Conservation (phyloP, 2,329 filamentous ascomycete genomes). For the Colletotrichum tanaceti region DNA sequence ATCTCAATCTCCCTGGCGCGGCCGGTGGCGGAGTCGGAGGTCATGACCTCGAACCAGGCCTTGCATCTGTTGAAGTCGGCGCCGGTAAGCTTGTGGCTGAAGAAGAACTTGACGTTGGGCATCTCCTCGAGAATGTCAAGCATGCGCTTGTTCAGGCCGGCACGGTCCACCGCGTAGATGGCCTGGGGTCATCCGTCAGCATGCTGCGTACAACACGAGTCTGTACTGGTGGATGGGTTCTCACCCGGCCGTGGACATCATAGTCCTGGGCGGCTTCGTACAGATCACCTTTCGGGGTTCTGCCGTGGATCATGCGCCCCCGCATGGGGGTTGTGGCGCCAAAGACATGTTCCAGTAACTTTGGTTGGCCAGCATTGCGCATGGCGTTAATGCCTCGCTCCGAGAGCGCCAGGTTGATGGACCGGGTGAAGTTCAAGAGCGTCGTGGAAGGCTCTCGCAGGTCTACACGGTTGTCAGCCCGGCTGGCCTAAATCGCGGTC, state of each 20-base stretch:
- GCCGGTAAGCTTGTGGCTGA: slow-evolving; percentile 92
- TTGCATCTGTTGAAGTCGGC: slow-evolving; percentile 83
- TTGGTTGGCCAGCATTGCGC: slow-evolving; percentile 72
- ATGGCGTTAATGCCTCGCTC: slow-evolving; percentile 94
- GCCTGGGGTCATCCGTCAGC: slow-evolving; percentile 60
- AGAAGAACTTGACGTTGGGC: slow-evolving; percentile 91
- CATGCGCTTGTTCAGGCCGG: slow-evolving; percentile 82
- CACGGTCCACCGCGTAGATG: slow-evolving; percentile 88
- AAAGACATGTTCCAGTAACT: slow-evolving; percentile 79
- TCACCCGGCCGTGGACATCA: slow-evolving; percentile 86
- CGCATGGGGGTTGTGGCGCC: slow-evolving; percentile 88
- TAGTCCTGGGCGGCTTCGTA: slow-evolving; percentile 88
- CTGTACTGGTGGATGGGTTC: slow-evolving; percentile 43
- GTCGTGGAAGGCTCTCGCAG: slow-evolving; percentile 84
- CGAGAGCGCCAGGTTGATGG: slow-evolving; percentile 96
- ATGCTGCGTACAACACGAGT: rapidly evolving
- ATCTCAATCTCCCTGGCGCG: slow-evolving; percentile 81
- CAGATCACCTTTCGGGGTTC: slow-evolving; percentile 70
- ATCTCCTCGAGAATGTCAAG: slow-evolving; percentile 85
- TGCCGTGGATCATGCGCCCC: slow-evolving; percentile 95
- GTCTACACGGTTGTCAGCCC: slow-evolving; percentile 65
- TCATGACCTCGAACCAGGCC: slow-evolving; percentile 84
- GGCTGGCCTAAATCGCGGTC: not conserved
- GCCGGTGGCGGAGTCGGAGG: slow-evolving; percentile 49
- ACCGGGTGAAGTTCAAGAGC: slow-evolving; percentile 95